Evolutionary conservation across 2,329 filamentous ascomycete genomes (phyloP), one percentile per base, ranked within the genome.

Genomic region (Hypomyces perniciosus): DNA sequence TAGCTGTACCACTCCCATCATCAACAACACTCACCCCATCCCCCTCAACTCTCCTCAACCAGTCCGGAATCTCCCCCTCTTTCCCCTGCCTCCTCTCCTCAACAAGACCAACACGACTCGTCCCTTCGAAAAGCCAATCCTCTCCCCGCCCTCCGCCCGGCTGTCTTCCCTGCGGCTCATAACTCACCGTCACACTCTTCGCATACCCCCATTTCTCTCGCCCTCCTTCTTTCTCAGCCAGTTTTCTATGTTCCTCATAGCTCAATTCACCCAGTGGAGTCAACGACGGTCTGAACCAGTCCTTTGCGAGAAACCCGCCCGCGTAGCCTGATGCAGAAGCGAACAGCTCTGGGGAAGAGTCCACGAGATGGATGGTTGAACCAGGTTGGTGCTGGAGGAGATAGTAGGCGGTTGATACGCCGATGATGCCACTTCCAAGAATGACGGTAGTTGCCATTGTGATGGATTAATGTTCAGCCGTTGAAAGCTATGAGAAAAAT

Each of bases 271-370:
- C 87, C 1, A 91, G 73, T 0, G 75, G 70, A 0, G 79, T 72
- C 5, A 81, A 69, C 1, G 75, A 71, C 0, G 79, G 71, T 0
- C 74, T 72, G 59, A 87, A 88, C 86, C 86, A 91, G 64, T 91
- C 84, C 33, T 73, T 75, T 0, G 86, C 86, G 7, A 91, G 62
- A 61, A 91, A 92, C 0, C 88, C 87, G 13, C 78, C 88, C 0
- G 86, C 85, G 57, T 80, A 83, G 1, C 88, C 86, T 2, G 85
- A 90, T 0, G 88, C 86, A 30, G 84, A 88, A 8, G 80, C 77
- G 66, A 91, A 89, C 31, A 91, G 75, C 55, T 80, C 64, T 1
- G 69, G 63, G 0, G 72, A 70, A 0, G 70, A 61, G 47, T 79
- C 76, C 34, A 78, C 68, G 6, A 79, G 65, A 55, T 77, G 73